Evolutionary conservation across 371 early-diverging fungal genomes (phyloP).

Genomic region (Syncephalastrum racemosum): DNA sequence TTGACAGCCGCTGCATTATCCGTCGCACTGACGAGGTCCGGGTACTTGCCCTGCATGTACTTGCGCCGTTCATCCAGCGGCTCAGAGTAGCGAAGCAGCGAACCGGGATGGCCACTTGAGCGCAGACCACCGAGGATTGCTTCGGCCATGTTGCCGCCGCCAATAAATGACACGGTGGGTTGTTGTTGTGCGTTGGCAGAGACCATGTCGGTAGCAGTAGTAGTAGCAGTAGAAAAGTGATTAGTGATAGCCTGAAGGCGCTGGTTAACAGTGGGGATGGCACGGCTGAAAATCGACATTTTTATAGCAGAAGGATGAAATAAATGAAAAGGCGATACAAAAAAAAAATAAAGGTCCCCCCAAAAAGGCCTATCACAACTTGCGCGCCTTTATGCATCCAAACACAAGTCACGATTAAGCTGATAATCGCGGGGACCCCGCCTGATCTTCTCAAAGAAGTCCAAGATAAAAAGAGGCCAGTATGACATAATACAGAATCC

Average conservation of each 20-base stretch:
- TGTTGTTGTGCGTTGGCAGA: slow-evolving; percentile 10
- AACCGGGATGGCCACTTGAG: slow-evolving; percentile 69
- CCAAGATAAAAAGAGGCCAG: not conserved
- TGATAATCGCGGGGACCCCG: too few species aligned
- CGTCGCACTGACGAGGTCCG: slow-evolving; percentile 39
- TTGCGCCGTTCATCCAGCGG: slow-evolving; percentile 67
- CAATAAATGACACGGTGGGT: slow-evolving; percentile 69
- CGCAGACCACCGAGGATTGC: slow-evolving; percentile 88
- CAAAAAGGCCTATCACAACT: too few species aligned
- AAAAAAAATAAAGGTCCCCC: slow-evolving; percentile 3
- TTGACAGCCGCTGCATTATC: slow-evolving; percentile 46
- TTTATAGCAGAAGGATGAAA: not conserved
- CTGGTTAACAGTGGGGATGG: not conserved
- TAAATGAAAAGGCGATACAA: not conserved
- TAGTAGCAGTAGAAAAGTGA: not conserved
- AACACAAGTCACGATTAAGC: too few species aligned
- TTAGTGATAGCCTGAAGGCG: slow-evolving; percentile 3
- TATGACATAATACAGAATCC: slow-evolving; percentile 4
- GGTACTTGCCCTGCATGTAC: slow-evolving; percentile 66
- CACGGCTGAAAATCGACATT: slow-evolving; percentile 4
- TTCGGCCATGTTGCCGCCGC: slow-evolving; percentile 95
- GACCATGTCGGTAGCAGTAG: not conserved
- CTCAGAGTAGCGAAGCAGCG: slow-evolving; percentile 78
- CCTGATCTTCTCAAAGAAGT: too few species aligned
- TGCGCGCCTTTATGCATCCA: too few species aligned